These are phyloP conservation scores for Ceratocystis huliohia DNA, from an alignment of 2,329 filamentous ascomycete genomes.

Conservation along the genomic window DNA sequence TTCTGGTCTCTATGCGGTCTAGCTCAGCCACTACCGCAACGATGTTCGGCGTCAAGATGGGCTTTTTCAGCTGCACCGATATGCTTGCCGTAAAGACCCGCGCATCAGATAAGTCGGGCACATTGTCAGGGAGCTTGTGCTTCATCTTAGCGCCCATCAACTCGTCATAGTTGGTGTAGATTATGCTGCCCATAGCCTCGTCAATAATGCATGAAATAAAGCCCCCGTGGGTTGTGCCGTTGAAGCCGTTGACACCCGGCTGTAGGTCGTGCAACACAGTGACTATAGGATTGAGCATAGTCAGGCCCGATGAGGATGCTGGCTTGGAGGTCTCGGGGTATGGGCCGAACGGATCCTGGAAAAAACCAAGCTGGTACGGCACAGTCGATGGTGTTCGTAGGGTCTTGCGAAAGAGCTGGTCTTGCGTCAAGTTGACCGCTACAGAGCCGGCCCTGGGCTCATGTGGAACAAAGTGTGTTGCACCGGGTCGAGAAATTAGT, in stretches of 20 bases:
- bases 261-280: slow-evolving; percentile 24
- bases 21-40: slow-evolving; percentile 22
- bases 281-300: slow-evolving; percentile 21
- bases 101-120: slow-evolving; percentile 11
- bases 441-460: not conserved
- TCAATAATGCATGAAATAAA: slow-evolving; percentile 24
- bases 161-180: slow-evolving; percentile 23
- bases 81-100: slow-evolving; percentile 22
- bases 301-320: slow-evolving; percentile 10
- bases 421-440: slow-evolving; percentile 12
- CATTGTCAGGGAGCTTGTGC: slow-evolving; percentile 17
- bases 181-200: slow-evolving; percentile 26
- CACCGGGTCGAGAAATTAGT: slow-evolving; percentile 11
- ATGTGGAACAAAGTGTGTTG: slow-evolving; percentile 13
- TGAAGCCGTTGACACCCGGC: slow-evolving; percentile 24
- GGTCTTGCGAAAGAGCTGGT: slow-evolving; percentile 22
- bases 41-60: slow-evolving; percentile 21
- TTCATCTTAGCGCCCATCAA: slow-evolving; percentile 16
- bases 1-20: slow-evolving; percentile 21
- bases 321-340: slow-evolving; percentile 2
- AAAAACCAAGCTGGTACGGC: slow-evolving; percentile 24
- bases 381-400: slow-evolving; percentile 21
- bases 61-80: slow-evolving; percentile 22
- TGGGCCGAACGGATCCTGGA: slow-evolving; percentile 19
- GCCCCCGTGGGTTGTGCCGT: slow-evolving; percentile 25